Base-by-base conservation (phyloP, 1,139 yeast species). In the Pichia sp. region DNA sequence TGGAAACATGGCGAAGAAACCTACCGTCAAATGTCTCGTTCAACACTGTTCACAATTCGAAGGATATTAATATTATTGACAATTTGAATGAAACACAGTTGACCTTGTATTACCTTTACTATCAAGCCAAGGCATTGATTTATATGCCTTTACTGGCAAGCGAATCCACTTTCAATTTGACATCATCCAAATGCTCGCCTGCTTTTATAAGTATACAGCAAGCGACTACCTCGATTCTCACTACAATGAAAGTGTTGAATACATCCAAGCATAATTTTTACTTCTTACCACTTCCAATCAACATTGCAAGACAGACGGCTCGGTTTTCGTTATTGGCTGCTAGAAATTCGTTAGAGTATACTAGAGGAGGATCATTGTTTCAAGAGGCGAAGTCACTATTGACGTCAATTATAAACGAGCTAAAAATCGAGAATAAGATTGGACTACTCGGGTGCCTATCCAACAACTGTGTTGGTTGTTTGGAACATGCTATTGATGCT, bases 1-100 rank as follows among this genome's bases (percentile, higher is more conserved):
- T 90, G 50, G 96, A 90, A 62, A 73, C 80, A 51, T 90, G 97
- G 97, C 75, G 90, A 62, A 73, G 85, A 36, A 89, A 85, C 50
- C 72, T 90, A 45, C 89, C 95, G 0, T 52, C 71, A 0, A 78
- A 78, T 32, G 73, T 88, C 55, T 78, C 76, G 59, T 87, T 90
- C 64, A 87, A 86, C 50, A 54, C 58, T 48, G 88, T 84, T 61
- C 78, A 79, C 29, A 84, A 84, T 65, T 95, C 93, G 1, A 71
- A 77, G 47, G 73, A 82, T 45, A 72, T 70, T 50, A 68, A 67
- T 48, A 74, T 75, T 23, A 70, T 73, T 23, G 70, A 73, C 10
- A 72, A 74, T 29, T 67, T 74, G 13, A 76, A 71, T 54, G 81
- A 79, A 51, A 84, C 81, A 55, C 84, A 84, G 55, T 75, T 85